A percentile compares a stretch with the other conserved stretches of the same genome.
Evolutionary conservation across 345 rosid species (phyloP).

Genomic region (Eucalyptus regnans): DNA sequence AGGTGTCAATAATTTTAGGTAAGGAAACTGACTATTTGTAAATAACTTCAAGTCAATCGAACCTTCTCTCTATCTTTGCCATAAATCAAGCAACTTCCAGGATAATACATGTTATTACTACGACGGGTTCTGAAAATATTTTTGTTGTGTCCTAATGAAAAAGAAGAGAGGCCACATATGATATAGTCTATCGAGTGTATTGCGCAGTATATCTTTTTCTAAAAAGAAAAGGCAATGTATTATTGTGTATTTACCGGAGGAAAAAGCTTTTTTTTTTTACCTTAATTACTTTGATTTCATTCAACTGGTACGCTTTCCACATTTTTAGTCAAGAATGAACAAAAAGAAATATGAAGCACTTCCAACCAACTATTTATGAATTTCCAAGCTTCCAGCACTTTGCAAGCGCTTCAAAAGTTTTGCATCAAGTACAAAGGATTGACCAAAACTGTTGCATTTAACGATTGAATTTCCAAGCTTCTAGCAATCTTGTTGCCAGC

Average conservation of each 20-base stretch:
- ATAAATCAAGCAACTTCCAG: not conserved
- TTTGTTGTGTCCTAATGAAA: not conserved
- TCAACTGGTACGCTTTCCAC: not conserved
- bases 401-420: not conserved
- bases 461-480: not conserved
- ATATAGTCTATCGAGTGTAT: not conserved
- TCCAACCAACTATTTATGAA: not conserved
- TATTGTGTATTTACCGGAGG: not conserved
- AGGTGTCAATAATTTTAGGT: too few relatives aligned
- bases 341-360: not conserved
- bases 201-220: not conserved
- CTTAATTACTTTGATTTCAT: not conserved
- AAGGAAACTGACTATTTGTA: too few relatives aligned
- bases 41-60: not conserved
- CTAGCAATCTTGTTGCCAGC: too few relatives aligned
- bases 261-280: not conserved
- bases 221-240: not conserved
- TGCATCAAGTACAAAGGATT: not conserved
- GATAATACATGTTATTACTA: not conserved
- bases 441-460: not conserved
- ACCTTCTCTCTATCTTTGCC: not conserved
- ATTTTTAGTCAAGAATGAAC: not conserved
- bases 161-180: not conserved
- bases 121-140: rapidly evolving
- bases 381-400: not conserved